Base-by-base conservation (phyloP, 345 rosid genomes). In the Citrus australasica region DNA sequence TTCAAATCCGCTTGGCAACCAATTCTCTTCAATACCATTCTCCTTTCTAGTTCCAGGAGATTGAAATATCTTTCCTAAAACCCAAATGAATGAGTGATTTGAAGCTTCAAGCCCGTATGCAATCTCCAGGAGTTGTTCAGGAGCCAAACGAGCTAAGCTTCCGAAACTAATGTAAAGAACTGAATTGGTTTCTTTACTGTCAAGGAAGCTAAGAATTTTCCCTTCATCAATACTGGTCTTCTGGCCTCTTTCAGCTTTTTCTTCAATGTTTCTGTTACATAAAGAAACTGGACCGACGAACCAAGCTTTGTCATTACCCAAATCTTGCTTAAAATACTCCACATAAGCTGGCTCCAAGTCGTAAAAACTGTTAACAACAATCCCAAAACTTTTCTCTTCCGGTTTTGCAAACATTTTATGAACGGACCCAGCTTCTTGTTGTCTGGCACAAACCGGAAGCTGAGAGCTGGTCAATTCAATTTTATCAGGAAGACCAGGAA, bases 131-230 rank as follows among this genome's bases (percentile, higher is more conserved):
- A 89, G 69, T 51, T 91, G 93, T 55, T 46, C 32, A 10, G 76
- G 76, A 59, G 85, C 37, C 61, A 87, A 78, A 22, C 80, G 71
- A 55, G 82, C 83, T 51, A 82, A 21, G 79, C 89, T 87, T 3
- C 93, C 95, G 38, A 89, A 87, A 70, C 92, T 73, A 2, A 90
- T 42, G 78, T 85, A 86, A 63, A 89, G 51, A 69, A 90, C 89
- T 0, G 95, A 90, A 62, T 84, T 76, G 46, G 84, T 82, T 69
- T 78, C 71, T 73, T 91, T 85, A 3, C 70, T 56, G 30, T 91
- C 81, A 33, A 91, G 91, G 86, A 88, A 90, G 19, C 51, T 82
- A 66, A 87, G 72, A 58, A 79, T 66, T 30, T 38, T 59, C 17
- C 75, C 75, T 37, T 80, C 86, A 5, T 84, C 88, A 9, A 84